Evolutionary conservation across 768 basidiomycete genomes (phyloP), one percentile per base, ranked within the genome.

Genomic region (Phaffia tasmanica): DNA sequence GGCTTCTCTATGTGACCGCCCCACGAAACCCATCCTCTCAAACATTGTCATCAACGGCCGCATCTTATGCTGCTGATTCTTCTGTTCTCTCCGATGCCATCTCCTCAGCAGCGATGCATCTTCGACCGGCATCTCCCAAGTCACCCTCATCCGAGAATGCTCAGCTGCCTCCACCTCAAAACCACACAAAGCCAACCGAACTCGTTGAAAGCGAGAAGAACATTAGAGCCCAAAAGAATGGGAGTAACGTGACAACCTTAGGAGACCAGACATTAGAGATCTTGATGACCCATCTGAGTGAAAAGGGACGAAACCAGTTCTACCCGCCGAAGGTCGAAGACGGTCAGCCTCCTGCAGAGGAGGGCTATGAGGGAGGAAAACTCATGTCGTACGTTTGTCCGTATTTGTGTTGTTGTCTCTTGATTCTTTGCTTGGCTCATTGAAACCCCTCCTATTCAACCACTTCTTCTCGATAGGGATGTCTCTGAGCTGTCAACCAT

Each of bases 221-320:
- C 50, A 60, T 15, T 62, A 60, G 19, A 56, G 53, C 25, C 48
- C 63, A 0, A 62, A 62, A 5, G 27, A 19, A 3, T 42, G 62
- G 23, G 53, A 32, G 19, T 54, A 46, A 27, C 57, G 23, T 30
- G 57, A 30, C 57, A 57, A 27, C 27, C 14, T 5, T 46, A 5
- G 49, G 63, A 42, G 95, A 98, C 77, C 92, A 86, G 74, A 98
- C 95, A 58, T 87, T 99, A 74, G 95, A 99, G 78, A 92, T 99
- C 74, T 84, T 98, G 73, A 99, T 99, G 95, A 89, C 90, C 60
- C 83, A 88, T 70, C 83, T 99, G 23, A 83, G 86, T 19, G 82
- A 86, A 11, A 75, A 80, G 50, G 87, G 87, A n/a, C 83, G 90
- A 64, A 78, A 80, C 21, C 83, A 85, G 1, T 99, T 99, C 74